Conservation (phyloP, 108 stramenopile genomes). For the Schizochytrium sp. region DNA sequence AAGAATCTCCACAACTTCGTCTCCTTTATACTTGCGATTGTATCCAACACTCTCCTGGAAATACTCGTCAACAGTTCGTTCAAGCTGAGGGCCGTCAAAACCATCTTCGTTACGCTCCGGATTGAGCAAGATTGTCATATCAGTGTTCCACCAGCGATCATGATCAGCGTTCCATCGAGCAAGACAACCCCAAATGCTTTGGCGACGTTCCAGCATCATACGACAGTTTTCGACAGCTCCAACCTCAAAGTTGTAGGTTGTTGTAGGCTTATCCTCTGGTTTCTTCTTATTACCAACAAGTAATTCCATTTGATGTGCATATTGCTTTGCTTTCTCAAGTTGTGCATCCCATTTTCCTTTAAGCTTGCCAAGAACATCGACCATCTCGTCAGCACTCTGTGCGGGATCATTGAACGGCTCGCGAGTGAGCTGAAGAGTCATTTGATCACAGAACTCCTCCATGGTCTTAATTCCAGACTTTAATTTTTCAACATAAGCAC, state of each 20-base stretch:
- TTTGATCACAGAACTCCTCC: conserved; percentile 61
- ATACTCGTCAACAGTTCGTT: conserved; percentile 47
- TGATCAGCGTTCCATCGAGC: conserved; percentile 30
- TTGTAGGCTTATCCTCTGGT: conserved; percentile 33
- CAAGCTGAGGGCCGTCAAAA: conserved; percentile 54
- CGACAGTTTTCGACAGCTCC: conserved; percentile 55
- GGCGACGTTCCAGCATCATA: conserved; percentile 29
- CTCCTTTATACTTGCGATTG: conserved; percentile 53
- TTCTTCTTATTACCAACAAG: conserved; percentile 44
- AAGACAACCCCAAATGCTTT: conserved; percentile 41
- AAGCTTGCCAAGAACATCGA: not conserved
- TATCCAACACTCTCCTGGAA: conserved; percentile 30
- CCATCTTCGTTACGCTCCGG: conserved; percentile 44
- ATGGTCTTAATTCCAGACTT: conserved; percentile 46
- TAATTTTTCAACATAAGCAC: conserved; percentile 47
- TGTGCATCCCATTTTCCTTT: conserved; percentile 12
- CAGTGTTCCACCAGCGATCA: conserved; percentile 31
- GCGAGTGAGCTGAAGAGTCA: conserved; percentile 56
- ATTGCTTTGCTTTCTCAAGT: conserved; percentile 40
- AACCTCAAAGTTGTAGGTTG: conserved; percentile 47
- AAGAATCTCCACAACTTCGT: conserved; percentile 35
- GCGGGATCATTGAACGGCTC: conserved; percentile 52
- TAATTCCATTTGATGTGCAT: conserved; percentile 37
- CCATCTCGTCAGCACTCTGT: conserved; percentile 25
- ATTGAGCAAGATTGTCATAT: conserved; percentile 35